Base-by-base conservation (phyloP, 371 early-diverging fungal genomes). In the Syncephalastrum monosporum region DNA sequence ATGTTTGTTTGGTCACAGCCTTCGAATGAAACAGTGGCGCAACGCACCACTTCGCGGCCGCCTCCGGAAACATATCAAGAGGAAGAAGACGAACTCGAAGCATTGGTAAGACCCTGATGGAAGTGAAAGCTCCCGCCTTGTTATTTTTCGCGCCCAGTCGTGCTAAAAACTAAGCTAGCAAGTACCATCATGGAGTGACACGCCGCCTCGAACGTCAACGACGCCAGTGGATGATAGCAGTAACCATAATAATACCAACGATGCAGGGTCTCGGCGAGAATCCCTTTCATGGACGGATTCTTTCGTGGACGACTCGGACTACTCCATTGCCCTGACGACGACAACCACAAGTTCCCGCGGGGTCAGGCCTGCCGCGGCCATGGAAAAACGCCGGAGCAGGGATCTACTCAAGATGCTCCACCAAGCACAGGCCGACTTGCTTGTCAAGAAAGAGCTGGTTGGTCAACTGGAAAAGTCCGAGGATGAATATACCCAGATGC, bases 381-480 rank as follows among this genome's bases (percentile, higher is more conserved):
- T 33, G 14, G 55, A 64, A 0, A 62, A 66, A 8, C 61, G 74
- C n/a, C 60, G 60, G 23, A 63, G 63, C 43, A 68, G 58, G 47
- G 71, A 69, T 21, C 33, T 73, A 5, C 29, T 73, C 4, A 75
- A 75, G 38, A 77, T 85, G 68, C 67, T 88, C 16, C 82, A 82
- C 57, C 85, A 87, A 60, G 82, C 85, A 13, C 87, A 87, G 51
- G 77, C 81, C 0, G 90, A 90, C 52, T 77, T 89, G 27, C 64
- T 80, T 3, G 85, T 87, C 33, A 78, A 78, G 25, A 69, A 77
- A 23, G 83, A 82, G 48, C 63, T 85, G 13, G 81, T 83, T 2
- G 67, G 65, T 3, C 82, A 81, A 47, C 62, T 87, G 2, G 85
- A 84, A 57, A 71, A 68, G 21, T 72, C 82, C 0, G 82, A 84